These are phyloP conservation scores for Alternaria consortialis DNA, from an alignment of 2,329 filamentous ascomycete genomes.

Conservation along the genomic window DNA sequence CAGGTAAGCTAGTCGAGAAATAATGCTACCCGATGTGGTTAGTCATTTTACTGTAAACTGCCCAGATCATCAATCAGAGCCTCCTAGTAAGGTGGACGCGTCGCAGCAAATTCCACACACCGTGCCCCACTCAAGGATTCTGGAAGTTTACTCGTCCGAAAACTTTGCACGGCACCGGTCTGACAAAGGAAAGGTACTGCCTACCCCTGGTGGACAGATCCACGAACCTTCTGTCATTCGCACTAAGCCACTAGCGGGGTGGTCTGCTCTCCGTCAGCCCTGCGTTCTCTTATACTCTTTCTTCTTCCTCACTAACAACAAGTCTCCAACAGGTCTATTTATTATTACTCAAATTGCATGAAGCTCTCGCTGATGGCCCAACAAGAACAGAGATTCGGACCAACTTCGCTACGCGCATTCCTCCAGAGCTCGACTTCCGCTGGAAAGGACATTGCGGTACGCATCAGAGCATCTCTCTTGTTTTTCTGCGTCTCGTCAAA, in stretches of 20 bases:
- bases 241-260: not conserved
- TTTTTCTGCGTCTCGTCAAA: not conserved
- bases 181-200: not conserved
- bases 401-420: not conserved
- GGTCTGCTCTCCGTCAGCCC: not conserved
- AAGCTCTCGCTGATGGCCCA: not conserved
- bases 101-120: not conserved
- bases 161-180: not conserved
- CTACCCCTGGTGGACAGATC: not conserved
- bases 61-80: not conserved
- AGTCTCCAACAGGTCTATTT: not conserved
- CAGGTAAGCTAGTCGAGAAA: not conserved
- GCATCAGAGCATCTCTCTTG: too few species aligned
- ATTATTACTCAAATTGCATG: not conserved
- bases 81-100: not conserved
- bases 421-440: not conserved
- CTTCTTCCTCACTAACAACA: not conserved
- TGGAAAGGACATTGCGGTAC: too few species aligned
- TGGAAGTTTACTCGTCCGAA: not conserved
- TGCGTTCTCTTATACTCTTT: not conserved
- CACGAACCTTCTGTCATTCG: not conserved
- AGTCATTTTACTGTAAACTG: not conserved
- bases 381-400: not conserved
- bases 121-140: not conserved
- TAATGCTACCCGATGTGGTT: slow-evolving; percentile 2